Evolutionary conservation across 106 monocot genomes (phyloP).

Genomic region (Allium cepa): DNA sequence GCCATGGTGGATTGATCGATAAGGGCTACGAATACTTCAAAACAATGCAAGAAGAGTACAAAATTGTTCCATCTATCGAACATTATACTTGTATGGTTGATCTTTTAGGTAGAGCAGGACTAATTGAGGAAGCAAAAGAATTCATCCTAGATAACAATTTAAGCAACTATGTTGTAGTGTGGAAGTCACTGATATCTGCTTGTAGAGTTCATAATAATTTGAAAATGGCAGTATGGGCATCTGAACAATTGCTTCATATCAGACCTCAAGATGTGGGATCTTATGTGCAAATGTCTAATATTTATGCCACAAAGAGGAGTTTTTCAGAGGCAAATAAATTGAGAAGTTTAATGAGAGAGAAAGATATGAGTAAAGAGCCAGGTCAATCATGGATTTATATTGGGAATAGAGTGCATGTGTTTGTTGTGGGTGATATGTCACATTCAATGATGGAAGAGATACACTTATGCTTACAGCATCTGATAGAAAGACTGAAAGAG

Average conservation of each 20-base stretch:
- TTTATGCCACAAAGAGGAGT: slow-evolving; percentile 41
- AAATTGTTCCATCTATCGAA: slow-evolving; percentile 44
- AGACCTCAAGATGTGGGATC: slow-evolving; percentile 44
- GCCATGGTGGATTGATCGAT: slow-evolving; percentile 46
- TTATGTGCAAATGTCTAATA: slow-evolving; percentile 54
- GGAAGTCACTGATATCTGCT: slow-evolving; percentile 61
- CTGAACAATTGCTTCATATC: slow-evolving; percentile 32
- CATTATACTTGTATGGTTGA: slow-evolving; percentile 82
- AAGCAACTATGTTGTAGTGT: slow-evolving; percentile 28
- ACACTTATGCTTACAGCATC: slow-evolving; percentile 37
- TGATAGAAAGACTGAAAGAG: slow-evolving; percentile 48
- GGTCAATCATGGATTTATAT: slow-evolving; percentile 78
- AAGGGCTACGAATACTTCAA: slow-evolving; percentile 55
- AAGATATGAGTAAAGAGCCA: slow-evolving; percentile 34
- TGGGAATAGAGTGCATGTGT: slow-evolving; percentile 42
- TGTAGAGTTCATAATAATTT: slow-evolving; percentile 43
- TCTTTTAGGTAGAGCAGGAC: slow-evolving; percentile 59
- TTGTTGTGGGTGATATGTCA: slow-evolving; percentile 42
- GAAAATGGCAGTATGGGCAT: slow-evolving; percentile 43
- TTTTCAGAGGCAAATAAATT: slow-evolving; percentile 38
- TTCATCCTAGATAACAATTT: slow-evolving; percentile 62
- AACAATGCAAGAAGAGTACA: slow-evolving; percentile 50
- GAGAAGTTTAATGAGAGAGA: slow-evolving; percentile 44
- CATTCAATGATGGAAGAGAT: slow-evolving; percentile 34
- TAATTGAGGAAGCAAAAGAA: slow-evolving; percentile 40